Evolutionary conservation across 2,329 filamentous ascomycete species (phyloP).

Genomic region (Nakataea oryzae): DNA sequence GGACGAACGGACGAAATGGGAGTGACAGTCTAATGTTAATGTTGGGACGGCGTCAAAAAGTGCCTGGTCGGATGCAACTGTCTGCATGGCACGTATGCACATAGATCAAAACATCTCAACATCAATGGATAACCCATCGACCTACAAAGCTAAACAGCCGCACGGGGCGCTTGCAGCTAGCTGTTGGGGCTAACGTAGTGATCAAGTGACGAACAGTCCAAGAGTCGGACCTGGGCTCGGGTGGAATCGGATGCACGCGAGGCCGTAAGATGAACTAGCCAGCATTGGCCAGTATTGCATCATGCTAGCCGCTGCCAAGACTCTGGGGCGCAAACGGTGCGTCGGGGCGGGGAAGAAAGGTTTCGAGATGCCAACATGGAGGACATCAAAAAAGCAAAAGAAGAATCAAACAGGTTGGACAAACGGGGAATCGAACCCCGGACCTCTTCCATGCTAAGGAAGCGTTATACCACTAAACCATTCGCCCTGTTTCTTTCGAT

Average conservation of each 20-base stretch:
- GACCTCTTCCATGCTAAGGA: slow-evolving; percentile 5
- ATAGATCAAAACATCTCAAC: not conserved
- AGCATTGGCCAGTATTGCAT: not conserved
- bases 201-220: not conserved
- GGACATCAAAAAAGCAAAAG: not conserved
- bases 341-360: too few relatives aligned
- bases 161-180: not conserved
- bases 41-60: not conserved
- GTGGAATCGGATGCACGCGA: not conserved
- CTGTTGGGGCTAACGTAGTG: not conserved
- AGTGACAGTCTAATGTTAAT: not conserved
- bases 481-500: not conserved
- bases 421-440: slow-evolving; percentile 3
- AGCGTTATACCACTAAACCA: slow-evolving; percentile 5
- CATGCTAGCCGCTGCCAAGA: not conserved
- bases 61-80: not conserved
- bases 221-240: not conserved
- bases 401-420: not conserved
- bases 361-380: too few relatives aligned
- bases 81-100: not conserved
- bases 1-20: not conserved
- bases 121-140: not conserved
- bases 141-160: not conserved
- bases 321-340: too few relatives aligned
- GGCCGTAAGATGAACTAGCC: not conserved